Conservation (phyloP, 2,329 filamentous ascomycete species). For the Albifimbria verrucaria region DNA sequence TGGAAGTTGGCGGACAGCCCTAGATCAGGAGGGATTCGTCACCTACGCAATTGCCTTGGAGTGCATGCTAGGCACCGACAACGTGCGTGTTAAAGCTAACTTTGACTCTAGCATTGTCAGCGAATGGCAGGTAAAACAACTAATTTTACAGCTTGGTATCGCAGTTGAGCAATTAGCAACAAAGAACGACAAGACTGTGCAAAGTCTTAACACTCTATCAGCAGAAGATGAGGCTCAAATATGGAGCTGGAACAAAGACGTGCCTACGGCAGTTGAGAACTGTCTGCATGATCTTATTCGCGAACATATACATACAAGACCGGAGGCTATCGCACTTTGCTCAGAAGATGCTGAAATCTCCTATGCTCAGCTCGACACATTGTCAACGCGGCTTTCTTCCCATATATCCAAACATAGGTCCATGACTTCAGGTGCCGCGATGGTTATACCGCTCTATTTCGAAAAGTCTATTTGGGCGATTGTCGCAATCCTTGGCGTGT, state of each 20-base stretch:
- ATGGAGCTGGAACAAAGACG: not conserved
- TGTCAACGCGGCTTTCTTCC: not conserved
- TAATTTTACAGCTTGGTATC: not conserved
- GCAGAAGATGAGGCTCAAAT: not conserved
- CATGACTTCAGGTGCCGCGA: not conserved
- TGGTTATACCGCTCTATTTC: conserved; percentile 6
- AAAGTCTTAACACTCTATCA: not conserved
- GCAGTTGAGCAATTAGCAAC: conserved; percentile 9
- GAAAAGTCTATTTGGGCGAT: conserved; percentile 9
- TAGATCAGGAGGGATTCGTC: not conserved
- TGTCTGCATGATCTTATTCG: not conserved
- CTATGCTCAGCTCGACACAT: not conserved
- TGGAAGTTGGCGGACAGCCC: not conserved
- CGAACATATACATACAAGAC: not conserved
- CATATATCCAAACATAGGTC: not conserved
- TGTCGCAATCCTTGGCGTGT: conserved; percentile 7
- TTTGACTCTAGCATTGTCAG: conserved; percentile 19
- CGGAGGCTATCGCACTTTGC: not conserved
- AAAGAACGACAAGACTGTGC: not conserved
- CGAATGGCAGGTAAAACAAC: not conserved
- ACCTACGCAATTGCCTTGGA: conserved; percentile 2
- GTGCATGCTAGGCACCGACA: conserved; percentile 4
- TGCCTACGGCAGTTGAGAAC: not conserved
- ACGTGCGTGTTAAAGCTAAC: conserved; percentile 15
- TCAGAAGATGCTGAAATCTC: not conserved